Conservation (phyloP, 2,329 filamentous ascomycete species). For the Myriosclerotinia curreyana region DNA sequence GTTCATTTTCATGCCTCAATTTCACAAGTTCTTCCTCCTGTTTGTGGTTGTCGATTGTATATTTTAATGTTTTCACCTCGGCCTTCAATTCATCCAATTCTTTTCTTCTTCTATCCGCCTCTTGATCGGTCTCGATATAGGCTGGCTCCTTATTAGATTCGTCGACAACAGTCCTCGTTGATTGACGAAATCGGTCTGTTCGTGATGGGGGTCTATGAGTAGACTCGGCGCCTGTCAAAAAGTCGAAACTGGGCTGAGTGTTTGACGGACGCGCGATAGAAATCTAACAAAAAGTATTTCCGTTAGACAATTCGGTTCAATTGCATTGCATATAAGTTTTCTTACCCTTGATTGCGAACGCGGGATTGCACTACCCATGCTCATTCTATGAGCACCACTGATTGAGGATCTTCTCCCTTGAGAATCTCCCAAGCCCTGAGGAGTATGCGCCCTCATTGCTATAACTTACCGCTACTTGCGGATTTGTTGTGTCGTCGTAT, state of each 20-base stretch:
- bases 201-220: slow-evolving; percentile 37
- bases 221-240: slow-evolving; percentile 53
- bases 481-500: slow-evolving; percentile 11
- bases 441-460: slow-evolving; percentile 37
- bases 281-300: slow-evolving; percentile 33
- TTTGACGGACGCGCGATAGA: slow-evolving; percentile 49
- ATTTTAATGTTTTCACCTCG: slow-evolving; percentile 82
- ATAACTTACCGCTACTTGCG: slow-evolving; percentile 2
- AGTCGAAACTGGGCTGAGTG: slow-evolving; percentile 56
- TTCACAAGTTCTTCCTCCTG: slow-evolving; percentile 81
- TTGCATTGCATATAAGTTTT: slow-evolving; percentile 3
- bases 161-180: slow-evolving; percentile 54
- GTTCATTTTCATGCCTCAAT: slow-evolving; percentile 76
- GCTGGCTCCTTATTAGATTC: slow-evolving; percentile 54
- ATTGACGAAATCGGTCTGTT: slow-evolving; percentile 30
- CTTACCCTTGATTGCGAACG: slow-evolving; percentile 36
- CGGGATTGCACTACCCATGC: slow-evolving; percentile 37
- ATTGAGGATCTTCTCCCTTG: slow-evolving; percentile 34
- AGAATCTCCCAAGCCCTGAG: slow-evolving; percentile 30
- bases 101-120: slow-evolving; percentile 30
- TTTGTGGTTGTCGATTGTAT: slow-evolving; percentile 81
- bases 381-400: slow-evolving; percentile 31
- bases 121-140: slow-evolving; percentile 41
- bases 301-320: slow-evolving; percentile 16
- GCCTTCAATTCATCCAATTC: slow-evolving; percentile 78